These are phyloP conservation scores for Globisporangium nagaii DNA, from an alignment of 352 stramenopile species.

Conservation along the genomic window DNA sequence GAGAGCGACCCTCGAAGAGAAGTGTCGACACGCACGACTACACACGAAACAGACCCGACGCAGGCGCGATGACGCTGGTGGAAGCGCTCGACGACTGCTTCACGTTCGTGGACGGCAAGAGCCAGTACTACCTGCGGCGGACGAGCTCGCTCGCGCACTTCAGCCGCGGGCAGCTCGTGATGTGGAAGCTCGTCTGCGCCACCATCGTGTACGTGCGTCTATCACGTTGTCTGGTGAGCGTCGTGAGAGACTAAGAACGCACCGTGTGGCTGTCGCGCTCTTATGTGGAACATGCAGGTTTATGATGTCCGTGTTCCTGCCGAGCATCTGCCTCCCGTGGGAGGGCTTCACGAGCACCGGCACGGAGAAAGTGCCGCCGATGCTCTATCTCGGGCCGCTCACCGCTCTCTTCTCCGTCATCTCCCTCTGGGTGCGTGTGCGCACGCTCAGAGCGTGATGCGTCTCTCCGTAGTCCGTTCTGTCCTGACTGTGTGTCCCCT, in stretches of 20 bases:
- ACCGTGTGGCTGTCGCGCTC: background rate
- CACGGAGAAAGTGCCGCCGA: constrained; percentile 40
- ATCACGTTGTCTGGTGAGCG: background rate
- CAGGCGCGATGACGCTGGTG: constrained; percentile 12
- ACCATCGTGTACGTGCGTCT: constrained; percentile 45
- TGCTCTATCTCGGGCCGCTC: constrained; percentile 37
- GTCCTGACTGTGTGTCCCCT: background rate
- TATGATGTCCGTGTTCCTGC: constrained; percentile 45
- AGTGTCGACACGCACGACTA: too few species aligned
- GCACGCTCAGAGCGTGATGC: too few species aligned
- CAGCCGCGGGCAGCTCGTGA: constrained; percentile 41
- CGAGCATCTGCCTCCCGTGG: constrained; percentile 41
- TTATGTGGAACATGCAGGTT: too few species aligned
- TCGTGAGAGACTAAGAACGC: background rate
- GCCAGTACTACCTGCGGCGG: constrained; percentile 43
- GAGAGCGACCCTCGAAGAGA: background rate
- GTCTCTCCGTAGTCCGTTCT: too few species aligned
- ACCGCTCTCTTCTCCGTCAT: constrained; percentile 46
- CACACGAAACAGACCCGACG: too few species aligned
- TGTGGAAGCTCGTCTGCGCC: constrained; percentile 55
- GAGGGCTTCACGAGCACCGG: constrained; percentile 36
- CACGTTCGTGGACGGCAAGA: constrained; percentile 68
- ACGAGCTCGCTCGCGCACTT: constrained; percentile 40
- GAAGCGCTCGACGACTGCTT: constrained; percentile 51
- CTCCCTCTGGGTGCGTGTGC: constrained; percentile 39